Percentiles rank a stretch among this genome's conserved stretches.
phyloP scores from a whole-genome alignment of 179 eudicot genomes.

The Silene coronaria region DNA sequence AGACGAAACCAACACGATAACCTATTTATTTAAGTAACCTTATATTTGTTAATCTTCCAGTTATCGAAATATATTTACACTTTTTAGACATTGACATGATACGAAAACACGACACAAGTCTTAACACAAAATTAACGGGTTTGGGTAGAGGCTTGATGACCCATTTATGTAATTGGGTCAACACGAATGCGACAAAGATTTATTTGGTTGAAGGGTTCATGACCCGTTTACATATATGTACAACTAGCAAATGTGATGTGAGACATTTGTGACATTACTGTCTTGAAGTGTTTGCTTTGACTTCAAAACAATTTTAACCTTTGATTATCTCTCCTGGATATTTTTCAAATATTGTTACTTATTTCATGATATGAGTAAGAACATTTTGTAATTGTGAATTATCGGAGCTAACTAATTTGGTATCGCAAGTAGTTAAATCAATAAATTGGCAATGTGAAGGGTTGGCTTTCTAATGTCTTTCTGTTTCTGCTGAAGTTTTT shows the following conservation, averaged over 20 bases:
- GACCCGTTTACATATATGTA: too few relatives aligned
- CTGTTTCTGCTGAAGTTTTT: neutral
- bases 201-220: too few relatives aligned
- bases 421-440: constrained; percentile 3
- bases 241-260: neutral
- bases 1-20: too few relatives aligned
- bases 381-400: neutral
- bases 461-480: neutral
- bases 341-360: neutral
- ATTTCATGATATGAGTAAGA: neutral
- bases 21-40: too few relatives aligned
- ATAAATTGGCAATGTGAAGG: neutral
- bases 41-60: too few relatives aligned
- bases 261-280: neutral
- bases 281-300: neutral
- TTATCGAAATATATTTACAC: too few relatives aligned
- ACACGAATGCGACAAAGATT: too few relatives aligned
- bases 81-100: too few relatives aligned
- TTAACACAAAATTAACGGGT: too few relatives aligned
- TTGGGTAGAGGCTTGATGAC: too few relatives aligned
- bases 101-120: too few relatives aligned
- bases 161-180: too few relatives aligned
- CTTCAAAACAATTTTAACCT: neutral
- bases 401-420: neutral
- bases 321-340: neutral